These are phyloP conservation scores for Neurospora sp. DNA, from an alignment of 495 filamentous ascomycete genomes.

Conservation along the genomic window DNA sequence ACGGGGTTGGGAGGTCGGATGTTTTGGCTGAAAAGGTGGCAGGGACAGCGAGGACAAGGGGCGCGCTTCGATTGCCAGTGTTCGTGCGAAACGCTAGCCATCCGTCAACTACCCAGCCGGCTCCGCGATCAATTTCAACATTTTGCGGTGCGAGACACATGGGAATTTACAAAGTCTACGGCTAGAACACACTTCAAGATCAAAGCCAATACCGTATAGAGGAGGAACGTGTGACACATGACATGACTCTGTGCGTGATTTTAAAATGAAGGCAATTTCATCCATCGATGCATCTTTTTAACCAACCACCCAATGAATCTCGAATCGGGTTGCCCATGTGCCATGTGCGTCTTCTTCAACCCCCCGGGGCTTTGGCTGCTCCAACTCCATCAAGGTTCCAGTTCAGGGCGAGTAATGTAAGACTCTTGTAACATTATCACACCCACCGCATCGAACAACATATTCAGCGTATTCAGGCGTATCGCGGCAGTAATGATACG, in stretches of 20 bases:
- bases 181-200: neutral
- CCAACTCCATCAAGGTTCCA: neutral
- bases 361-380: neutral
- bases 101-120: neutral
- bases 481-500: neutral
- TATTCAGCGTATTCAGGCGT: neutral
- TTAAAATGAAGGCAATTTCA: neutral
- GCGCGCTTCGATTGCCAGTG: neutral
- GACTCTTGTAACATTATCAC: neutral
- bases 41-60: neutral
- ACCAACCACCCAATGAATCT: neutral
- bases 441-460: neutral
- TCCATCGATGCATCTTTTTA: neutral
- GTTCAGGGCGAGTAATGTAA: neutral
- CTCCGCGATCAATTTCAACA: neutral
- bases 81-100: neutral
- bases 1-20: neutral
- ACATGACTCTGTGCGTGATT: neutral
- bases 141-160: neutral
- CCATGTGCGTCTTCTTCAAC: neutral
- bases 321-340: neutral
- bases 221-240: neutral
- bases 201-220: neutral
- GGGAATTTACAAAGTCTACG: neutral
- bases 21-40: neutral